Evolutionary conservation across 306 rosid genomes (phyloP).

Genomic region (Crotalaria pallida): DNA sequence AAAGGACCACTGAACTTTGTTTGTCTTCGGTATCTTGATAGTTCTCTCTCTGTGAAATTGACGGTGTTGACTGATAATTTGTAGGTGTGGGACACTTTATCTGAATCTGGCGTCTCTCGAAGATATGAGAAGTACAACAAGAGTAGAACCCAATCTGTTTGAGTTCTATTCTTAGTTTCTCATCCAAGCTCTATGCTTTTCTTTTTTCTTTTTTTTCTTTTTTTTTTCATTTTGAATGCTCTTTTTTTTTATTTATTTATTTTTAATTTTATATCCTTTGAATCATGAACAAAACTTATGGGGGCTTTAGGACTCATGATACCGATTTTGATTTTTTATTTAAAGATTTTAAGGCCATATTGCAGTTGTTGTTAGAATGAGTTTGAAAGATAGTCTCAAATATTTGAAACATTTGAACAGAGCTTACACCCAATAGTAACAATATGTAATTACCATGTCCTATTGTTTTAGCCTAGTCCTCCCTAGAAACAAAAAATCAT

Average conservation of each 20-base stretch:
- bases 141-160: conserved; percentile 32
- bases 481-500: background rate
- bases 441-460: background rate
- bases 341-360: background rate
- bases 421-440: background rate
- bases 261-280: too few relatives aligned
- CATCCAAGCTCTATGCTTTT: too few relatives aligned
- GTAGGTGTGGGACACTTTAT: conserved; percentile 68
- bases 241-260: too few relatives aligned
- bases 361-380: background rate
- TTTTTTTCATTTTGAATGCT: too few relatives aligned
- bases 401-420: background rate
- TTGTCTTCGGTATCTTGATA: background rate
- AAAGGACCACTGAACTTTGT: background rate
- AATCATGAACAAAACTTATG: too few relatives aligned
- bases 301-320: too few relatives aligned
- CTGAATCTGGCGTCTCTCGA: conserved; percentile 46
- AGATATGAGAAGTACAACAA: conserved; percentile 40
- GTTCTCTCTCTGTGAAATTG: background rate
- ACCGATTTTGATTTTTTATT: too few relatives aligned
- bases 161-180: background rate
- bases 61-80: conserved; percentile 17
- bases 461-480: background rate
- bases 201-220: too few relatives aligned
- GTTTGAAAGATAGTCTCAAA: background rate